A percentile compares a stretch with the other conserved stretches of the same genome.
Conservation (phyloP, 495 filamentous ascomycete species). For the Oidiodendron maius region DNA sequence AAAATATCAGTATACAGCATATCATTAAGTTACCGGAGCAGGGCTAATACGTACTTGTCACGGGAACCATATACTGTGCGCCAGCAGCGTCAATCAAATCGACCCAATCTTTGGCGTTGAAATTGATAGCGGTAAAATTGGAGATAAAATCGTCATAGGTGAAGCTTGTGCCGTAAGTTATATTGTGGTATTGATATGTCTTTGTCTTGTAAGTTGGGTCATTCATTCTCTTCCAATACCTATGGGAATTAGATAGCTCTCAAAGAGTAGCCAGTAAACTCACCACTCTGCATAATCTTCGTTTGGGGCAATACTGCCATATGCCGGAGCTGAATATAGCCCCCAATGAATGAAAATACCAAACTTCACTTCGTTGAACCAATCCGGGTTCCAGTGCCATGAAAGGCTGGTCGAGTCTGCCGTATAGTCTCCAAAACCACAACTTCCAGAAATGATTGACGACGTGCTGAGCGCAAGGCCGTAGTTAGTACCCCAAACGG, state of each 20-base stretch:
- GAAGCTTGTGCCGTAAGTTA: conserved; percentile 40
- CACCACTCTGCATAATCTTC: background rate
- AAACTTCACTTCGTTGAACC: background rate
- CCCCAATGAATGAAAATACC: too few relatives aligned
- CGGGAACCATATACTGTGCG: conserved; percentile 7
- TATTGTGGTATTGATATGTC: conserved; percentile 42
- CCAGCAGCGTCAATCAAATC: conserved; percentile 42
- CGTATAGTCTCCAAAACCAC: background rate
- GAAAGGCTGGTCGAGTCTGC: background rate
- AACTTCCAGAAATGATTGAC: background rate
- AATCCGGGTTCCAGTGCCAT: background rate
- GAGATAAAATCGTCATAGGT: conserved; percentile 51
- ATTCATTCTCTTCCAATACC: conserved; percentile 17
- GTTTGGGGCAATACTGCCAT: background rate
- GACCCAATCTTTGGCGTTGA: conserved; percentile 47
- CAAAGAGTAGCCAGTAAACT: too few relatives aligned
- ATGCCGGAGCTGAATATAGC: background rate
- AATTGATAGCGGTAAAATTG: conserved; percentile 44
- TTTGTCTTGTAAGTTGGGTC: conserved; percentile 14
- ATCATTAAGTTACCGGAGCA: too few relatives aligned
- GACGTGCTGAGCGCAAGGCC: background rate
- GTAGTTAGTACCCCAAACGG: background rate
- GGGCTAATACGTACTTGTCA: conserved; percentile 1
- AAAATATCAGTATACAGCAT: too few relatives aligned
- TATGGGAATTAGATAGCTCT: too few relatives aligned